phyloP scores from a whole-genome alignment of 2,329 filamentous ascomycete species.

The Epichloe sp. region DNA sequence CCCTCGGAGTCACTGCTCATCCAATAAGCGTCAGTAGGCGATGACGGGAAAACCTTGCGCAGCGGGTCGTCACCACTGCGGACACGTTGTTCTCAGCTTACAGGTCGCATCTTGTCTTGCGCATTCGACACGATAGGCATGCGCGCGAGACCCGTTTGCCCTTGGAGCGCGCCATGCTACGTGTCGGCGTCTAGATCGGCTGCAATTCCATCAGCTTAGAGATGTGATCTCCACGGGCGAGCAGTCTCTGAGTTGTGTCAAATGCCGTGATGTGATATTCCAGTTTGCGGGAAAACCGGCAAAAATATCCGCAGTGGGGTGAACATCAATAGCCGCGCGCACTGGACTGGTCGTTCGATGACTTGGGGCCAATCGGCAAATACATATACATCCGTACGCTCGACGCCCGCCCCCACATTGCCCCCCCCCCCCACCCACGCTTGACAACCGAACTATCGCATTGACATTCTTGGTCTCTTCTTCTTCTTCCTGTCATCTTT shows the following conservation, averaged over 20 bases:
- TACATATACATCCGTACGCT: neutral
- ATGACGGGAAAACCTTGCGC: neutral
- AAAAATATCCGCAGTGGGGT: conserved; percentile 1
- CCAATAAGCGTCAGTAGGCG: conserved; percentile 6
- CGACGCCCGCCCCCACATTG: neutral
- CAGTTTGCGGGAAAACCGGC: conserved; percentile 2
- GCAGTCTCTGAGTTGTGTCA: conserved; percentile 6
- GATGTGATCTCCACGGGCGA: neutral
- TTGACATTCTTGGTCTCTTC: neutral
- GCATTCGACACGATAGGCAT: conserved; percentile 18
- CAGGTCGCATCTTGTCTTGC: conserved; percentile 21
- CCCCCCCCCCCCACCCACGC: neutral
- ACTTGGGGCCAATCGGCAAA: neutral
- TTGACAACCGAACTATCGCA: neutral
- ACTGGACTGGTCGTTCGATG: neutral
- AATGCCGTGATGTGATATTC: conserved; percentile 5
- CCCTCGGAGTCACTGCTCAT: conserved; percentile 18
- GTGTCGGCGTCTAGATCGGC: conserved; percentile 9
- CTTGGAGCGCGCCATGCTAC: conserved; percentile 8
- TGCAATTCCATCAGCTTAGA: conserved; percentile 7
- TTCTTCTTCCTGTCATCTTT: neutral
- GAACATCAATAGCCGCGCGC: conserved; percentile 5
- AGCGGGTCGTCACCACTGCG: neutral
- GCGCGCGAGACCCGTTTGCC: conserved; percentile 20
- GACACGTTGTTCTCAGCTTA: conserved; percentile 8